Evolutionary conservation across 2,329 filamentous ascomycete genomes (phyloP).

Genomic region (Periconia digitata): DNA sequence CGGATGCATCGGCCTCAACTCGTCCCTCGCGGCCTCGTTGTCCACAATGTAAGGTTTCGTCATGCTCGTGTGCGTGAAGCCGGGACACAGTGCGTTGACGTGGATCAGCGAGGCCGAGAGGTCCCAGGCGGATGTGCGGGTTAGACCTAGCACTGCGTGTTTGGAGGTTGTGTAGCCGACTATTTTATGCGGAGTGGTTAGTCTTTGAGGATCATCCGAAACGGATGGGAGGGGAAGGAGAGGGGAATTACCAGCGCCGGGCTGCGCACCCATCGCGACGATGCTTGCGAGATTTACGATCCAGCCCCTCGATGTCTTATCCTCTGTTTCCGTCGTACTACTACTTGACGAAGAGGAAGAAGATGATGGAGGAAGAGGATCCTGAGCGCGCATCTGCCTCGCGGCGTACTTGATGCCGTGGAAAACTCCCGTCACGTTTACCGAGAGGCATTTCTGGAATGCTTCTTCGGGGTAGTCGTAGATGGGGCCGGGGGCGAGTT

Average conservation of each 20-base stretch:
- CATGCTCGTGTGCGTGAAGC: slow-evolving; percentile 42
- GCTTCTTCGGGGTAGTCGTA: slow-evolving; percentile 51
- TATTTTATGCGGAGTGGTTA: neutral
- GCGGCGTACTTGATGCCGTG: slow-evolving; percentile 51
- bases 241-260: slow-evolving; percentile 23
- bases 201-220: neutral
- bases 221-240: neutral
- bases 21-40: slow-evolving; percentile 5
- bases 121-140: slow-evolving; percentile 52
- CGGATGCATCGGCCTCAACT: slow-evolving; percentile 26
- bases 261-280: slow-evolving; percentile 47
- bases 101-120: slow-evolving; percentile 54
- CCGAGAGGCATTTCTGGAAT: slow-evolving; percentile 47
- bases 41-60: slow-evolving; percentile 17
- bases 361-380: slow-evolving; percentile 35
- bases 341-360: no score
- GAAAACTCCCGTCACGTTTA: slow-evolving; percentile 46
- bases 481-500: slow-evolving; percentile 36
- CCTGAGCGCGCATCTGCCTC: slow-evolving; percentile 55
- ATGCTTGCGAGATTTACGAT: slow-evolving; percentile 60
- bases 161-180: slow-evolving; percentile 52
- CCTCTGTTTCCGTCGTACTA: slow-evolving; percentile 14
- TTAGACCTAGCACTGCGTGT: slow-evolving; percentile 54
- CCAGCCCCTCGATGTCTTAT: slow-evolving; percentile 52
- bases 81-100: slow-evolving; percentile 58